Conservation (phyloP, 139 green algal genomes). For the Edaphochlamys debaryana region DNA sequence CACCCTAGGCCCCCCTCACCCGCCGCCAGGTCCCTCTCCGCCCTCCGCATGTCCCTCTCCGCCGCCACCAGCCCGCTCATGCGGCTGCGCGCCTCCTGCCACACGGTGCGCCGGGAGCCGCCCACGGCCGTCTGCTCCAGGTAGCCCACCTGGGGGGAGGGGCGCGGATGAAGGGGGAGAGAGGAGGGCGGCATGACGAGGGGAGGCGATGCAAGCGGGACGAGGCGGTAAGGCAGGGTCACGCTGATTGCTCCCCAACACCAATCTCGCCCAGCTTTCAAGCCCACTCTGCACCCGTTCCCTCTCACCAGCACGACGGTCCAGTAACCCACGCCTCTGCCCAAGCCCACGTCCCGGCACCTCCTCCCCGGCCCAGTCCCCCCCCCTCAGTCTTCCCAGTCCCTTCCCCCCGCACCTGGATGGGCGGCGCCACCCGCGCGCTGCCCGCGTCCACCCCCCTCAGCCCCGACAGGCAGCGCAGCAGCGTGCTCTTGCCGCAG, state of each 20-base stretch:
- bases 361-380: neutral
- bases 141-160: constrained; percentile 60
- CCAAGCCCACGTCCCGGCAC: too few species aligned
- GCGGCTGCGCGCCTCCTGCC: constrained; percentile 66
- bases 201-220: neutral
- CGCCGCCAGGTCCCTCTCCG: constrained; percentile 33
- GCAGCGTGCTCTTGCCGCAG: constrained; percentile 73
- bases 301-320: too few species aligned
- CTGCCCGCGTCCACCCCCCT: constrained; percentile 7
- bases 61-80: constrained; percentile 63
- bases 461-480: constrained; percentile 52
- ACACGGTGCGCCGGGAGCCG: constrained; percentile 63
- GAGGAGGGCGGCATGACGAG: neutral
- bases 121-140: constrained; percentile 75
- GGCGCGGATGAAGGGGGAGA: neutral
- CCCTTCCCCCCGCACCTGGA: constrained; percentile 4
- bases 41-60: constrained; percentile 50
- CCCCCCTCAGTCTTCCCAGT: neutral
- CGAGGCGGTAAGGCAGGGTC: neutral
- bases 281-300: too few species aligned
- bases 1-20: too few species aligned
- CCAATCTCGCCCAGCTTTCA: too few species aligned
- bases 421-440: neutral
- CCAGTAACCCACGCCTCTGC: too few species aligned
- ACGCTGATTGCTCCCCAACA: too few species aligned